Evolutionary conservation across 2,329 filamentous ascomycete genomes (phyloP), one percentile per base, ranked within the genome.

Genomic region (Sporothrix protearum): DNA sequence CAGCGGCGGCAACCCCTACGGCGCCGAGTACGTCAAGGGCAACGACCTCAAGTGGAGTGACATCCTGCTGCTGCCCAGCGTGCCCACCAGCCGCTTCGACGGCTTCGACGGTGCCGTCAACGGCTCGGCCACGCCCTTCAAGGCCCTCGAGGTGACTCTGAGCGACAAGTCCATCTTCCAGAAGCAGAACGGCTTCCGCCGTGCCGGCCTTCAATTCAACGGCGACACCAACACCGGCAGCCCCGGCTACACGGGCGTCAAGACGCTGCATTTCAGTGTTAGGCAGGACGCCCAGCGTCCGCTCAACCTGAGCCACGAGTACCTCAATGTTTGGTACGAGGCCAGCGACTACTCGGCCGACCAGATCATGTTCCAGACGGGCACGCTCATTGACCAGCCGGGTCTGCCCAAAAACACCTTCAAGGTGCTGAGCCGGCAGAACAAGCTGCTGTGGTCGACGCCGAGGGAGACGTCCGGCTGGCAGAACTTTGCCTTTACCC

Each of bases 401-500:
- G 75, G 78, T 55, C 75, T 78, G 73, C 75, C 81, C 64, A 77
- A 79, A 75, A 78, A 81, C 76, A 81, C 79, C n/a, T 83, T 79
- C 77, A 83, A 83, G 77, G 75, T 83, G 51, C 76, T 83, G 22
- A 78, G 82, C 76, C 78, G 82, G 0, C 73, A 79, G 70, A 81
- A 80, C 76, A 77, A 76, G 61, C 76, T 80, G 76, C 76, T 83
- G 51, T 83, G 80, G 80, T 80, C 79, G 33, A 81, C 80, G 14
- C 77, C 80, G 5, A 78, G 87, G 59, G 82, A 84, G 53, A 75
- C 78, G 36, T 80, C 78, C 45, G 80, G 81, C 22, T 89, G 87
- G 87, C 87, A 89, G 77, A 89, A 89, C 78, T 89, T 89, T 80
- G 87, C 85, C 25, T 75, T 88, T 49, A 85, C 83, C 10, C 78